phyloP scores from a whole-genome alignment of 768 basidiomycete species.

The Tricholoma sp. region DNA sequence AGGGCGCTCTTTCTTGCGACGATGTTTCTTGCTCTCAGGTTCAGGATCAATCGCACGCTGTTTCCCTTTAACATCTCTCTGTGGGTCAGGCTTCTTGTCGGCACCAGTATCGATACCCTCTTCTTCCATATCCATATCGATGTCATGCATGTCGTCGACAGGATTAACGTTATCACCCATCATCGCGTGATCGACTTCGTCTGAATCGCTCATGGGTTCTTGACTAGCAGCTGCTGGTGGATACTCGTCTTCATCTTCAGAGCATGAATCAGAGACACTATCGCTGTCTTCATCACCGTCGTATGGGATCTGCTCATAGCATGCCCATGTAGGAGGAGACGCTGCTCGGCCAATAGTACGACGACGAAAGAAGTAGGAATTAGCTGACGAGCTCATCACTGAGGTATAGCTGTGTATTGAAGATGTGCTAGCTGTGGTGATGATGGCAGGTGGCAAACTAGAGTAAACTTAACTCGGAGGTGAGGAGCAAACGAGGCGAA shows the following conservation, averaged over 20 bases:
- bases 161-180: conserved; percentile 21
- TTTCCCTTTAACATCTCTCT: conserved; percentile 73
- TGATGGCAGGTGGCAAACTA: not conserved
- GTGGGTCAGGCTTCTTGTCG: conserved; percentile 34
- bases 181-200: conserved; percentile 29
- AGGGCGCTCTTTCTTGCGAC: conserved; percentile 49
- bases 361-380: conserved; percentile 54
- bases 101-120: conserved; percentile 28
- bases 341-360: conserved; percentile 76
- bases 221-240: conserved; percentile 15
- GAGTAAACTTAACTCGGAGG: conserved; percentile 1
- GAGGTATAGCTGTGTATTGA: not conserved
- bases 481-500: conserved; percentile 12
- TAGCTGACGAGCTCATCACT: conserved; percentile 35
- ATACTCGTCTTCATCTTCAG: conserved; percentile 73
- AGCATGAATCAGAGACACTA: conserved; percentile 58
- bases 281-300: conserved; percentile 61
- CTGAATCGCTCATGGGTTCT: conserved; percentile 23
- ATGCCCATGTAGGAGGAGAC: conserved; percentile 84
- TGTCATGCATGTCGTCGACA: conserved; percentile 32
- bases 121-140: conserved; percentile 54
- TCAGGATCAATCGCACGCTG: conserved; percentile 72
- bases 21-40: conserved; percentile 45
- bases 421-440: not conserved
- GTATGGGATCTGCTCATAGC: conserved; percentile 84